Conservation (phyloP, 495 filamentous ascomycete genomes). For the Penicillium taxi region DNA sequence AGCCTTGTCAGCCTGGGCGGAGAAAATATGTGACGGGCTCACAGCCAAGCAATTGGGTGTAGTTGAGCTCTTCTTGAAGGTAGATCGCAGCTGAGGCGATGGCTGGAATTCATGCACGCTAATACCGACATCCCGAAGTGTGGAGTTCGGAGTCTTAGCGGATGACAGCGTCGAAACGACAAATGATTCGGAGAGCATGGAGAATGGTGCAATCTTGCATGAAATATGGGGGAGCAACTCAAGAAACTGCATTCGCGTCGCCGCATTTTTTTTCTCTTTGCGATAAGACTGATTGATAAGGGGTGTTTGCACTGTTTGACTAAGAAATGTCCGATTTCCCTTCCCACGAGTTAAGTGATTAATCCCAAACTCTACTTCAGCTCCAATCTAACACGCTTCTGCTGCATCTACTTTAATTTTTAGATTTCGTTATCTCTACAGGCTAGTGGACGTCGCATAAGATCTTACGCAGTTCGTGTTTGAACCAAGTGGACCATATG, state of each 20-base stretch:
- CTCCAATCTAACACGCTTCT: background rate
- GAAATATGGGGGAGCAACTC: constrained; percentile 13
- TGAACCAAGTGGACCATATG: background rate
- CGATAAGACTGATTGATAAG: constrained; percentile 27
- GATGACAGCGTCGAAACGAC: constrained; percentile 63
- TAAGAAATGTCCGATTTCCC: constrained; percentile 1
- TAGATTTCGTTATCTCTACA: too few relatives aligned
- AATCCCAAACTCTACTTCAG: constrained; percentile 10
- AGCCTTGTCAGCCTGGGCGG: constrained; percentile 83
- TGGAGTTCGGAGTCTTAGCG: constrained; percentile 53
- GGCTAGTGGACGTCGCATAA: too few relatives aligned
- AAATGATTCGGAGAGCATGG: constrained; percentile 77
- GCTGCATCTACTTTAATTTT: constrained; percentile 2
- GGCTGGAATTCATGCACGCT: constrained; percentile 79
- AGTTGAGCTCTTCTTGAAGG: constrained; percentile 90
- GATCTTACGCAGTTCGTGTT: too few relatives aligned
- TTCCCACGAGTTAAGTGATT: constrained; percentile 8
- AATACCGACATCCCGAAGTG: constrained; percentile 71
- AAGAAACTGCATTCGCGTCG: constrained; percentile 9
- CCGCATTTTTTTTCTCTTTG: constrained; percentile 18
- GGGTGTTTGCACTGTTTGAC: constrained; percentile 37
- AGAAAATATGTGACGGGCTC: constrained; percentile 77
- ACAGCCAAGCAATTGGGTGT: constrained; percentile 69
- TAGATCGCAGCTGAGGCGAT: constrained; percentile 55
- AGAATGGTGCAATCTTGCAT: constrained; percentile 21